These are phyloP conservation scores for Jacaranda mimosifolia DNA, from an alignment of 257 asterid genomes.

Conservation along the genomic window DNA sequence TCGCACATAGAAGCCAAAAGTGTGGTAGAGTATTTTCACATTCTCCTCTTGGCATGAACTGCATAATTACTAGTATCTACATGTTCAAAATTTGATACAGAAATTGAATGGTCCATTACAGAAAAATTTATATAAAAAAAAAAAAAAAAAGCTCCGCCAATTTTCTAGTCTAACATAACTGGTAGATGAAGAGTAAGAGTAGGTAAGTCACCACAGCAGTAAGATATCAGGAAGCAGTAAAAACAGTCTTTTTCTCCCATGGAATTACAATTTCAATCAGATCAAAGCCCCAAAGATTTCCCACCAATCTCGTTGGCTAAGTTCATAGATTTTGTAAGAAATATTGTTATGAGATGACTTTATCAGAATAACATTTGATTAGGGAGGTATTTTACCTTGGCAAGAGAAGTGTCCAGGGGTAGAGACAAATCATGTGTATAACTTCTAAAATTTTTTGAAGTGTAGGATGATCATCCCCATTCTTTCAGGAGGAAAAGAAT, in stretches of 20 bases:
- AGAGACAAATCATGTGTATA: conserved; percentile 80
- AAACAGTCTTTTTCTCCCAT: neutral
- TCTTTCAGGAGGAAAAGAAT: conserved; percentile 60
- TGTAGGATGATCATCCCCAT: conserved; percentile 76
- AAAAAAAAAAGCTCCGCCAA: too few relatives aligned
- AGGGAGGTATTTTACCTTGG: conserved; percentile 58
- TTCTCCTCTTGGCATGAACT: conserved; percentile 66
- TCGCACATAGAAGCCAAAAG: too few relatives aligned
- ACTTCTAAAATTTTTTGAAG: conserved; percentile 74
- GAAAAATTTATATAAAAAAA: conserved; percentile 15
- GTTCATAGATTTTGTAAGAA: neutral
- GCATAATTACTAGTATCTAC: conserved; percentile 42
- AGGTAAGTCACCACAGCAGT: neutral
- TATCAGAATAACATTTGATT: conserved; percentile 11
- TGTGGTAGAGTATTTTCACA: conserved; percentile 77
- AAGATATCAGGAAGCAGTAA: conserved; percentile 11
- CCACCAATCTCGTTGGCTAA: neutral
- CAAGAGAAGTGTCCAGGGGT: conserved; percentile 85
- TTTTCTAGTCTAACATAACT: too few relatives aligned
- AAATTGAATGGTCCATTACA: neutral
- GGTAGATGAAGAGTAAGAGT: neutral
- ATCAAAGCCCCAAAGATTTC: neutral
- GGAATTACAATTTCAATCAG: neutral
- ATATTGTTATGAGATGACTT: neutral
- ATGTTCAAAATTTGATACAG: neutral